A percentile compares a stretch with the other conserved stretches of the same genome.
These are phyloP conservation scores for Ophiostoma himal-ulmi DNA, from an alignment of 2,329 filamentous ascomycete genomes.

Conservation along the genomic window DNA sequence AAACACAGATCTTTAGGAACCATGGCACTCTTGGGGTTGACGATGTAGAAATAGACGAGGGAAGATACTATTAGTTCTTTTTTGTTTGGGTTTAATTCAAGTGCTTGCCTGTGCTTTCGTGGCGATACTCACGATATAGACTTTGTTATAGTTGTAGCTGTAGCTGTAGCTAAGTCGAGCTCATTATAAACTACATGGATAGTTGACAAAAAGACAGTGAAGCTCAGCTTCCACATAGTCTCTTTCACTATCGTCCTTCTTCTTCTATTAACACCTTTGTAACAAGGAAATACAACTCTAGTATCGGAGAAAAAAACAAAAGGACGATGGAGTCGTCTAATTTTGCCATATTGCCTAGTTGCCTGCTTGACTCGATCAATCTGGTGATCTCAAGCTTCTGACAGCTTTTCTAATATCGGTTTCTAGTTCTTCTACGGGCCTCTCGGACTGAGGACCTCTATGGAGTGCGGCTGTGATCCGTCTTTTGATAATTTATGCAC, in stretches of 20 bases:
- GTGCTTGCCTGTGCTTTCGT: background rate
- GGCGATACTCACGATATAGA: no score
- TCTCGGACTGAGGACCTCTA: background rate
- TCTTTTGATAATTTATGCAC: conserved; percentile 1
- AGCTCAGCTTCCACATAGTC: no score
- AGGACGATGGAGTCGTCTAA: background rate
- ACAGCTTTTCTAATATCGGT: background rate
- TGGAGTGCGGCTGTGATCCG: conserved; percentile 1
- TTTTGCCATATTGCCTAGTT: background rate
- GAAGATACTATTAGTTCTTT: no score
- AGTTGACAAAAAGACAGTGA: no score
- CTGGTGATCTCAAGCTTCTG: background rate
- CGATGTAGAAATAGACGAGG: no score
- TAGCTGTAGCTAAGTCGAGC: no score
- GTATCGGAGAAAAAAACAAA: background rate
- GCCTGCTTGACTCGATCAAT: background rate
- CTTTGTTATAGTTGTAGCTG: no score
- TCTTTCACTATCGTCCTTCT: no score
- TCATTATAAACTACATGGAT: no score
- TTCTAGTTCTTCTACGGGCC: background rate
- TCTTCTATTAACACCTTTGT: background rate
- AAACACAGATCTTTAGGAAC: background rate
- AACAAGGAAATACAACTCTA: no score
- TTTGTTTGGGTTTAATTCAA: background rate
- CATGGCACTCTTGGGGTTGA: background rate